Evolutionary conservation across 768 basidiomycete species (phyloP).

Genomic region (Filobasidium wieringae): DNA sequence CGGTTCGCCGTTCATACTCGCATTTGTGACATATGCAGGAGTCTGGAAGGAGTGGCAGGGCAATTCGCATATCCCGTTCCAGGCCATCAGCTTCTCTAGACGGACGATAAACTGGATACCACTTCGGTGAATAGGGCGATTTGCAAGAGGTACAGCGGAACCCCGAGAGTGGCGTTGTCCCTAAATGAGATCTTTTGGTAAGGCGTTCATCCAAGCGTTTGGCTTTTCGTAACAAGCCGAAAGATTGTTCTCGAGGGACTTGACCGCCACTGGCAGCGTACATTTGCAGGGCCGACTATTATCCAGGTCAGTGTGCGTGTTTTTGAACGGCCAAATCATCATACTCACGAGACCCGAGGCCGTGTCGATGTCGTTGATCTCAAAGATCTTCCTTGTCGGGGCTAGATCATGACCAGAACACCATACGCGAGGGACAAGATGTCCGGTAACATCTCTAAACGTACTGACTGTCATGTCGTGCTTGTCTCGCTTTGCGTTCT

Average conservation of each 20-base stretch:
- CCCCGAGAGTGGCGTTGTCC: not conserved
- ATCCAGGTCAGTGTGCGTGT: not conserved
- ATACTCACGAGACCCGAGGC: constrained; percentile 1
- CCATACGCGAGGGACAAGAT: constrained; percentile 3
- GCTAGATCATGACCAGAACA: constrained; percentile 2
- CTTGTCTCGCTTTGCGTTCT: not conserved
- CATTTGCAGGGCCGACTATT: constrained; percentile 2
- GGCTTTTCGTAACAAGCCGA: constrained; percentile 9
- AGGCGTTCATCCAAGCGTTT: constrained; percentile 10
- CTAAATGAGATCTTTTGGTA: not conserved
- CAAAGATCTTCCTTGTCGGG: not conserved
- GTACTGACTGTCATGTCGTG: not conserved
- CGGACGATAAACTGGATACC: no score
- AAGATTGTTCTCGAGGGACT: not conserved
- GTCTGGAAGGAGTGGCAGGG: no score
- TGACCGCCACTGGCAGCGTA: not conserved
- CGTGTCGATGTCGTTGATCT: constrained; percentile 1
- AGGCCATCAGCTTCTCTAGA: no score
- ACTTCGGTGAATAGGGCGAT: not conserved
- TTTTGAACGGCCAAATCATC: not conserved
- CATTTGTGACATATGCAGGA: no score
- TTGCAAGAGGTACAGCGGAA: not conserved
- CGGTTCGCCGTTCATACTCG: no score
- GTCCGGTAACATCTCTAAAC: not conserved
- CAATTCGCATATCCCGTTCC: no score